Evolutionary conservation across 805 yeast species (phyloP).

Genomic region (Tanozyma kutaoensis): DNA sequence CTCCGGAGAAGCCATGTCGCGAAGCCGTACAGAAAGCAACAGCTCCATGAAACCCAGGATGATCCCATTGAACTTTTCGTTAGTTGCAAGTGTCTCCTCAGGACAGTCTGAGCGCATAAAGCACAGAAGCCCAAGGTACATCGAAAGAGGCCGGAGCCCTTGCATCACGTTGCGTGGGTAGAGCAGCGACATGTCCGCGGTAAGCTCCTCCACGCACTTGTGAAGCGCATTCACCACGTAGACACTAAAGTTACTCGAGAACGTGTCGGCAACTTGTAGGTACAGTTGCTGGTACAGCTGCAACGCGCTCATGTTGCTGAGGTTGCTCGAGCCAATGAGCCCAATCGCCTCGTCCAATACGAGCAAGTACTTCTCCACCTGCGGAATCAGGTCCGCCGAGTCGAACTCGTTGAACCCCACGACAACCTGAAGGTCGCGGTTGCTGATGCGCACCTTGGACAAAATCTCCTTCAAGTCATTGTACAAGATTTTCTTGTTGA

Average conservation of each 20-base stretch:
- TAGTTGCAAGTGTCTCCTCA: constrained; percentile 32
- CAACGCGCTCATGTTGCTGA: constrained; percentile 61
- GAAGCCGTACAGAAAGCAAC: constrained; percentile 4
- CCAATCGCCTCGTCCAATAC: constrained; percentile 51
- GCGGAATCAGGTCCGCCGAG: constrained; percentile 26
- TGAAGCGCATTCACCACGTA: constrained; percentile 24
- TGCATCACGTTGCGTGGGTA: constrained; percentile 9
- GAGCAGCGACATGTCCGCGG: constrained; percentile 13
- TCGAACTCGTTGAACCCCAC: constrained; percentile 34
- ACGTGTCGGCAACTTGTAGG: constrained; percentile 38
- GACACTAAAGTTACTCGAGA: constrained; percentile 30
- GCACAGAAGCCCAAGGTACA: constrained; percentile 19
- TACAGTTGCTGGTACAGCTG: constrained; percentile 50
- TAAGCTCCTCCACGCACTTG: constrained; percentile 24
- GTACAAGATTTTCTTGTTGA: constrained; percentile 67
- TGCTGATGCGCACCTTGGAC: constrained; percentile 56
- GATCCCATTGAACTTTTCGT: constrained; percentile 22
- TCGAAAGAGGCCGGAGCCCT: constrained; percentile 14
- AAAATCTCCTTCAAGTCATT: constrained; percentile 57
- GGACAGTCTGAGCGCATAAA: constrained; percentile 46
- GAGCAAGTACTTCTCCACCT: constrained; percentile 40
- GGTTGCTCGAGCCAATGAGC: constrained; percentile 37
- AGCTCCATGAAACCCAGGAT: constrained; percentile 16
- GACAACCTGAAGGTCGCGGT: constrained; percentile 35
- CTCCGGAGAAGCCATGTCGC: background rate